A percentile compares a stretch with the other conserved stretches of the same genome.
Evolutionary conservation across 176 grass and related monocot species (phyloP).

Genomic region (Ensete glaucum): DNA sequence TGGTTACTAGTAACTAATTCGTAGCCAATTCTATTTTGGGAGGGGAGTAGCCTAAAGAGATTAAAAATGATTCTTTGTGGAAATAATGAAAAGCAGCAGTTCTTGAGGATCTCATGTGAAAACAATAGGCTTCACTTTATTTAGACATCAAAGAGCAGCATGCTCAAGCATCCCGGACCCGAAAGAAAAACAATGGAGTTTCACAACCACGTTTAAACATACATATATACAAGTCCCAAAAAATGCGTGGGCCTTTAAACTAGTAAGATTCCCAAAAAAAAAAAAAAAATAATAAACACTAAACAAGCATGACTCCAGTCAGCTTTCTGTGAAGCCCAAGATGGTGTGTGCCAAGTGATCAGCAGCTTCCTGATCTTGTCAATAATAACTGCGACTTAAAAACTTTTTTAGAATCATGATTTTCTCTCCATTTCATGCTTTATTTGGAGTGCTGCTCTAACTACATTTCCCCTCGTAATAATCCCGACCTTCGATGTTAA

Average conservation of each 20-base stretch:
- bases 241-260: not conserved
- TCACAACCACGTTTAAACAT: not conserved
- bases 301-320: too few species aligned
- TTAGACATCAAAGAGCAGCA: too few species aligned
- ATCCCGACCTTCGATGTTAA: constrained; percentile 47
- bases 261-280: not conserved
- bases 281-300: too few species aligned
- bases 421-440: constrained; percentile 29
- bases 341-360: not conserved
- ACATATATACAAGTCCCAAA: not conserved
- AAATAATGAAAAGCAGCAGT: too few species aligned
- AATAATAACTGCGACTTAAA: not conserved
- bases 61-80: too few species aligned
- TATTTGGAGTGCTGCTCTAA: constrained; percentile 49
- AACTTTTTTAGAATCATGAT: constrained; percentile 21
- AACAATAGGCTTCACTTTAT: too few species aligned
- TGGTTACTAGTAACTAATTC: too few species aligned
- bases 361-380: not conserved
- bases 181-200: not conserved
- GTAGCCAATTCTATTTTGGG: too few species aligned
- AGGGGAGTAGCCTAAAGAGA: too few species aligned
- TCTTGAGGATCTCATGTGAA: too few species aligned
- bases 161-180: too few species aligned
- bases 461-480: constrained; percentile 68
- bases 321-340: too few species aligned